These are phyloP conservation scores for Phanerochaete sordida DNA, from an alignment of 768 basidiomycete genomes.

Conservation along the genomic window DNA sequence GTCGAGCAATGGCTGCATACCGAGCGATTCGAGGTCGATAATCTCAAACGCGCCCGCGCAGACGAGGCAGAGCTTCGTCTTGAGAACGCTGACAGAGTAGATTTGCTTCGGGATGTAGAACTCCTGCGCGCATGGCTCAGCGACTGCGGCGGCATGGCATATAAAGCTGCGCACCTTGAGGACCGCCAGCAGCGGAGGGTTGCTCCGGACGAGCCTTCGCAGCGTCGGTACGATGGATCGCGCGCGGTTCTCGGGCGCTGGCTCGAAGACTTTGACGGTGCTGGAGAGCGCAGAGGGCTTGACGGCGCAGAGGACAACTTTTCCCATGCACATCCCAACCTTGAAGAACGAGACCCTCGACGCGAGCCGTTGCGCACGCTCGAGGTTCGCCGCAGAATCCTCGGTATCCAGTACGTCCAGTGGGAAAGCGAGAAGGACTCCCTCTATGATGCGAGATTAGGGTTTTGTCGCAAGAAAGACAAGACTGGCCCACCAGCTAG, in stretches of 20 bases:
- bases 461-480: too few relatives aligned
- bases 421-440: constrained; percentile 94
- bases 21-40: constrained; percentile 46
- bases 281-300: constrained; percentile 93
- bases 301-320: constrained; percentile 94
- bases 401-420: constrained; percentile 87
- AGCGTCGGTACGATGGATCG: too few relatives aligned
- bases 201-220: too few relatives aligned
- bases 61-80: constrained; percentile 88
- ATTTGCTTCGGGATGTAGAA: constrained; percentile 92
- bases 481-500: too few relatives aligned
- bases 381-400: constrained; percentile 87
- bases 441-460: constrained; percentile 46
- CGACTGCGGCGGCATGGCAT: too few relatives aligned
- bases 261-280: constrained; percentile 96
- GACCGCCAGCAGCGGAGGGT: too few relatives aligned
- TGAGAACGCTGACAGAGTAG: constrained; percentile 86
- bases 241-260: constrained; percentile 31
- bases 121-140: constrained; percentile 39
- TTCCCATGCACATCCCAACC: constrained; percentile 86
- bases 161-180: too few relatives aligned
- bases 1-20: too few relatives aligned
- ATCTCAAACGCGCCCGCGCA: constrained; percentile 96
- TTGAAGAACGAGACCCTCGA: constrained; percentile 98
- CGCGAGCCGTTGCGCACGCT: constrained; percentile 91